Base-by-base conservation (phyloP, 2,329 filamentous ascomycete genomes). In the Cercospora citrullina region DNA sequence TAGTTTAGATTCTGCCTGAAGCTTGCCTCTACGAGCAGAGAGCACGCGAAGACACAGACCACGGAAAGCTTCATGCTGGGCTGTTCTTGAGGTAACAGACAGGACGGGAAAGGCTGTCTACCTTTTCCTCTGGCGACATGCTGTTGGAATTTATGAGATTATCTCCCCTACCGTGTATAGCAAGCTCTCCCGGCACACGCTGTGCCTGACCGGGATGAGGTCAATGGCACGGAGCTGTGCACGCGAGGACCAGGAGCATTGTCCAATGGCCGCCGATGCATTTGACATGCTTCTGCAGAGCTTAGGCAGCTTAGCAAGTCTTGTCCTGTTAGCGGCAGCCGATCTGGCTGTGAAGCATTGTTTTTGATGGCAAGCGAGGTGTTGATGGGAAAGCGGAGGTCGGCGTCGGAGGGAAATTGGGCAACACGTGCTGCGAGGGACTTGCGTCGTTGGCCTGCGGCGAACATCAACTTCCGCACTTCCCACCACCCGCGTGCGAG, bases 1-100 rank as follows among this genome's bases (percentile, higher is more conserved):
- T 91, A 92, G 79, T 91, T 91, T 68, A 91, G 76, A 75, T 91
- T 91, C 67, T 72, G 74, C 33, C 72, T 73, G 74, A 75, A 80
- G 69, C 64, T 73, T 55, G 69, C 69, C 68, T 71, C 63, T 58
- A 60, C 68, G 23, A 70, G 60, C 33, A 66, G 33, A 64, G 67
- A 72, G 64, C 66, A 67, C 23, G 62, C 65, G 18, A 70, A 57
- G 16, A 67, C 28, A 3, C 66, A 67, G 12, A 67, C 28, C 42
- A 71, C 53, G 7, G 68, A 68, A 33, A 59, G 33, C 66, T 64
- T 70, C 71, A 72, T 71, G 33, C 63, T 66, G 64, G 18, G 23
- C 23, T 26, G 36, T 26, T 1, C 62, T 64, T 48, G 30, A 8
- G 33, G 3, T n/a, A 16, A 3, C 18, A 39, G 45, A 55, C 5